Evolutionary conservation across 78 protist species (phyloP), one percentile per base, ranked within the genome.

Genomic region (Polysphondylium violaceum): DNA sequence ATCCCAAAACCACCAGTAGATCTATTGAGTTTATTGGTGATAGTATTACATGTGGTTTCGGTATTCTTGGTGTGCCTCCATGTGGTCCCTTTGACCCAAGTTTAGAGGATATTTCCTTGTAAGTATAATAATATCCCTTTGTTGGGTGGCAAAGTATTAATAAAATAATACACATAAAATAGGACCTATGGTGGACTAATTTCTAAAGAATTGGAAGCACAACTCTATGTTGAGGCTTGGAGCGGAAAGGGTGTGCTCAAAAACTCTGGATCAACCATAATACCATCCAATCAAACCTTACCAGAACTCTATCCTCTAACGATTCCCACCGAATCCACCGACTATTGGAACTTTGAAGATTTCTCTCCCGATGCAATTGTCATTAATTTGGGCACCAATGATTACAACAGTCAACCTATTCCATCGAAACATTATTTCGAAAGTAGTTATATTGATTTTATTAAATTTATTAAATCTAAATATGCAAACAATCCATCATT

Each of bases 11-110:
- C 36, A 29, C 56, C 14, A 21, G 8, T 33, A 67, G 92, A 55
- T 27, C 9, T 41, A 47, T 90, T 51, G 94, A 90, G 65, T 65
- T 90, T 40, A 56, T 90, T 50, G 94, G 94, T 25, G 94, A 90
- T 25, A 50, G 74, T 36, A 90, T 90, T 12, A 79, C 94, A 7
- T 63, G 81, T 33, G 89, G 85, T 31, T 90, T 69, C 38, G 94
- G 94, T 27, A 69, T 41, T 31, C 8, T 79, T 7, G 86, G 68
- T 40, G 44, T 27, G 21, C 16, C 83, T 4, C 85, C 85, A 44
- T 90, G 94, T 64, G 2, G 36, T 5, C 36, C 27, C 27, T 71
- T 71, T 33, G 31, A 25, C 14, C 33, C 76, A 36, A 17, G 14
- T 16, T 74, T 83, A 25, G 92, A 86, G 41, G 35, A 74, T 86